Percentiles rank a stretch among this genome's conserved stretches.
phyloP scores from a whole-genome alignment of 1,284 basidiomycete species.

The Clitocybe nebularis region DNA sequence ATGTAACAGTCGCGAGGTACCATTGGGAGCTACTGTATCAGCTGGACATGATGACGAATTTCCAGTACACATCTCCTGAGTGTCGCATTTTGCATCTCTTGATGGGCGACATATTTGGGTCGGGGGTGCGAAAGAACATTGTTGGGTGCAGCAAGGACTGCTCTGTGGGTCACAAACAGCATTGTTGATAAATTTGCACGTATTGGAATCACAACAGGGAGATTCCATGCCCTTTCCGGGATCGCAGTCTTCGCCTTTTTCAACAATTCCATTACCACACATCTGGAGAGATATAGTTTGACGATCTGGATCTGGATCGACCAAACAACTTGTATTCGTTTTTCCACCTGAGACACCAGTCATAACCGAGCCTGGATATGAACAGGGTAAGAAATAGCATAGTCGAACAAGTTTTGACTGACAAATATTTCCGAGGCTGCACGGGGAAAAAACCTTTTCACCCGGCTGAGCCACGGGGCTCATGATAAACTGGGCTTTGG shows the following conservation, averaged over 20 bases:
- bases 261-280: slow-evolving; percentile 81
- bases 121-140: slow-evolving; percentile 67
- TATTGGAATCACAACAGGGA: slow-evolving; percentile 73
- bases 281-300: slow-evolving; percentile 60
- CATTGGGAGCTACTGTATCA: slow-evolving; percentile 67
- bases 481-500: slow-evolving; percentile 75
- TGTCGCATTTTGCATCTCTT: slow-evolving; percentile 70
- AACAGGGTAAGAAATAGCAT: background rate
- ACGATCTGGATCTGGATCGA: slow-evolving; percentile 45
- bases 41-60: slow-evolving; percentile 69
- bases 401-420: slow-evolving; percentile 29
- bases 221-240: slow-evolving; percentile 65
- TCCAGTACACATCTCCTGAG: slow-evolving; percentile 78
- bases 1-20: slow-evolving; percentile 31
- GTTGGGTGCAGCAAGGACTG: slow-evolving; percentile 71
- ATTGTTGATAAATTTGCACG: slow-evolving; percentile 73
- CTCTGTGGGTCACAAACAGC: slow-evolving; percentile 82
- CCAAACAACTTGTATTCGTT: slow-evolving; percentile 60
- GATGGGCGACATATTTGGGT: slow-evolving; percentile 72
- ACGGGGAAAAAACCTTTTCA: slow-evolving; percentile 74
- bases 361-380: slow-evolving; percentile 56
- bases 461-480: slow-evolving; percentile 66
- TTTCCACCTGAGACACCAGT: slow-evolving; percentile 32
- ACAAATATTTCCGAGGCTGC: slow-evolving; percentile 88
- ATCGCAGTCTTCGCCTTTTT: slow-evolving; percentile 83